Evolutionary conservation across 2,329 filamentous ascomycete species (phyloP), one percentile per base, ranked within the genome.

Genomic region (Aspergillus novofumigatus): DNA sequence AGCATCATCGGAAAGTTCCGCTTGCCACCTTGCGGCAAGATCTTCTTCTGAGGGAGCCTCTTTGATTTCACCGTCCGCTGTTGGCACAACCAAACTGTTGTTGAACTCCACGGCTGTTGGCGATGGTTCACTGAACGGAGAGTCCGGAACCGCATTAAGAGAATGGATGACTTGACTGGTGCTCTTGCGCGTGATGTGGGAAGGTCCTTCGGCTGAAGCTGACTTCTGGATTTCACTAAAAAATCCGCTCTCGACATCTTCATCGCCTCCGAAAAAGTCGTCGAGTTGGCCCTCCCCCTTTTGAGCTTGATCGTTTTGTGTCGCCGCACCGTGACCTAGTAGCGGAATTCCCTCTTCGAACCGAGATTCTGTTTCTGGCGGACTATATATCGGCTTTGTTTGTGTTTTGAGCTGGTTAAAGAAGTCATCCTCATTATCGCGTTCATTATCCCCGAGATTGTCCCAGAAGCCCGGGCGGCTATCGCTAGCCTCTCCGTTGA

Each of bases 1-100:
- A 11, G 56, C 50, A 21, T 65, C 63, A 25, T 63, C 59, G 2
- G 58, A 56, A 9, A 97, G 84, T 47, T 91, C 90, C 49, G 90
- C 88, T 62, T 91, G 85, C 90, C 93, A 96, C 64, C 91, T 87
- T 20, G 89, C 89, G 49, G 89, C 88, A 44, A 94, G 73, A 67
- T 93, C 89, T 45, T 87, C 83, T 6, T 82, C 75, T 2, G 67
- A 62, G 17, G 66, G 57, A 20, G 52, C 55, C 50, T 62, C 58
- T 52, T 65, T 65, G 49, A 58, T 60, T 23, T 49, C 55, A 54
- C 62, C 67, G 32, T 58, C 59, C 8, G 62, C 62, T 2, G 62
- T 49, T 8, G 65, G 59, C 17, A 62, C 65, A 49, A 66, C 65
- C 14, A 69, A 44, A 49, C 60, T 53, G 49, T 65, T 62, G 38